Conservation (phyloP, 805 yeast species). For the Deakozyma indianensis region DNA sequence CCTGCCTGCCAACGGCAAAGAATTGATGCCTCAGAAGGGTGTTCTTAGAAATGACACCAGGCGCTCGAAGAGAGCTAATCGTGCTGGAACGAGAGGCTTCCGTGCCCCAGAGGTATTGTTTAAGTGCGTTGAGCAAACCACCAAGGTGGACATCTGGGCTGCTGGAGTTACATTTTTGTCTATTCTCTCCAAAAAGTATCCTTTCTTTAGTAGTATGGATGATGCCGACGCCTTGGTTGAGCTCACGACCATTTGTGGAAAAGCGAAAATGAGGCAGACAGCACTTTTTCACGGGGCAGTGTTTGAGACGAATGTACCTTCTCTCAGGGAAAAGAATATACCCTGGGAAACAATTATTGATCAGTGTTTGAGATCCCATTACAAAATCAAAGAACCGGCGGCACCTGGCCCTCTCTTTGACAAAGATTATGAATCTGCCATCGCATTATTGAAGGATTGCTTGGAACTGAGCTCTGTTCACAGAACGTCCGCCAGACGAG, state of each 20-base stretch:
- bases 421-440: constrained; percentile 8
- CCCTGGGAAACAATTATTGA: constrained; percentile 29
- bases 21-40: neutral
- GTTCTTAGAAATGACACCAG: constrained; percentile 69
- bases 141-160: constrained; percentile 82
- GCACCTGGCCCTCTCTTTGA: neutral
- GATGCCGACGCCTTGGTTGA: constrained; percentile 87
- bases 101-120: constrained; percentile 87
- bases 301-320: constrained; percentile 49
- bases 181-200: constrained; percentile 65
- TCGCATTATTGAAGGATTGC: constrained; percentile 33
- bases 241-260: constrained; percentile 67
- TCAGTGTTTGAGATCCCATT: constrained; percentile 4
- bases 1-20: neutral
- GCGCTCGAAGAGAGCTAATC: constrained; percentile 82
- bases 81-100: constrained; percentile 94
- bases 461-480: constrained; percentile 54
- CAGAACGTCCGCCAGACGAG: constrained; percentile 51
- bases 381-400: neutral
- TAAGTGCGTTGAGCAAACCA: constrained; percentile 71
- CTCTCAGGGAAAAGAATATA: constrained; percentile 30
- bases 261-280: constrained; percentile 52
- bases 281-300: constrained; percentile 84
- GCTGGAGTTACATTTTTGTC: constrained; percentile 81
- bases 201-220: constrained; percentile 87